Base-by-base conservation (phyloP, 345 rosid species). In the Gossypium mustelinum region DNA sequence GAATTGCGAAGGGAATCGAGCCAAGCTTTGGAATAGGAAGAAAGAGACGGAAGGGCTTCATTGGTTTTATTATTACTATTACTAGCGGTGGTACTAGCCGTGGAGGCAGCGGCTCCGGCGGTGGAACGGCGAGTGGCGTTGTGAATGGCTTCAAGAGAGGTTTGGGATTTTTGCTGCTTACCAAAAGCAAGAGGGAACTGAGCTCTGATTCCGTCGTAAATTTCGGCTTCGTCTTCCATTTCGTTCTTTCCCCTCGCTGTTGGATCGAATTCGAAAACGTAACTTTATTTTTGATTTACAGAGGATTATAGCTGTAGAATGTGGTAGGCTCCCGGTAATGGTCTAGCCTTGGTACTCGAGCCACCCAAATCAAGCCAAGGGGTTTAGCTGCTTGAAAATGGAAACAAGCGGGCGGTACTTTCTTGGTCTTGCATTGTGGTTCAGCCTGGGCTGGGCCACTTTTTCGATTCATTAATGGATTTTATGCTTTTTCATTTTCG, bases 131-230 rank as follows among this genome's bases (percentile, higher is more conserved):
- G 97, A 68, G 97, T 93, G 64, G 93, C 62, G 86, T 57, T 87
- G 83, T 93, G 98, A 79, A 93, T 77, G 68, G 84, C 75, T 70
- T 93, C 97, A 25, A 84, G 87, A 52, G 94, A 52, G 56, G 91
- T 82, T 64, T 88, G 88, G 71, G 88, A 76, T 27, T 81, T 88
- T 25, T 89, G 81, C 66, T 86, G 84, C 80, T 93, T 93, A 75
- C 98, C 98, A 39, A 93, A 91, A 22, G 93, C 56, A 45, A 86
- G 79, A 78, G 98, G 98, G 79, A 93, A 91, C 13, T 89, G 89
- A 58, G 91, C 89, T 79, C 97, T 82, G 7, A 85, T 75, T 12
- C 92, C 94, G 27, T 87, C 93, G 79, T 84, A 84, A 17, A 86
- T 80, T 70, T 89, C 91, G 45, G 85, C 87, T 59, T 93, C 98